Evolutionary conservation across 208 protist genomes (phyloP).

Genomic region (Acanthamoeba sp.): DNA sequence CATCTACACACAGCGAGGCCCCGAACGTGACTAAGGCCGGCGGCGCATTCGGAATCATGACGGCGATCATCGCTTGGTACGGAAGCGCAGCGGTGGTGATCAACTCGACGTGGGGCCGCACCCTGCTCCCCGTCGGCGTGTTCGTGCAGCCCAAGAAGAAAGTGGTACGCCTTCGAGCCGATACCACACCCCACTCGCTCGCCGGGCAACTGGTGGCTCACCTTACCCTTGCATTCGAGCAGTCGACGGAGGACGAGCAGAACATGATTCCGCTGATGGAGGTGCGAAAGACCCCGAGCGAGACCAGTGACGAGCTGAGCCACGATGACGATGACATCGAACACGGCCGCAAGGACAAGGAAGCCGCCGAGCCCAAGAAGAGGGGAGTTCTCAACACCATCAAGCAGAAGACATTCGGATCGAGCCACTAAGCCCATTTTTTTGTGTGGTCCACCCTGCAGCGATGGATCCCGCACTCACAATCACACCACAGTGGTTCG

Average conservation of each 20-base stretch:
- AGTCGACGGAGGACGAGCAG: neutral
- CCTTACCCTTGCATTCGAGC: too few species aligned
- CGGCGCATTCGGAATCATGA: conserved; percentile 31
- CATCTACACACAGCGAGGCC: neutral
- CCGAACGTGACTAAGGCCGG: conserved; percentile 44
- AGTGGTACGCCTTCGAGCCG: neutral
- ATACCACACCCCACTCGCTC: neutral
- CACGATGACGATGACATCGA: neutral
- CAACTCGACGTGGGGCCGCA: conserved; percentile 68
- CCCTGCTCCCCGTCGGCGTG: conserved; percentile 36
- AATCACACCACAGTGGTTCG: too few species aligned
- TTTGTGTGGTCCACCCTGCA: neutral
- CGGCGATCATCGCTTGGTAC: conserved; percentile 54
- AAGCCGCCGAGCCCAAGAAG: neutral
- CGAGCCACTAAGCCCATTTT: neutral
- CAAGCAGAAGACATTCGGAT: conserved; percentile 13
- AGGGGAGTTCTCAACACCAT: neutral
- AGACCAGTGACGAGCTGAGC: conserved; percentile 6
- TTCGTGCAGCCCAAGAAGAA: conserved; percentile 66
- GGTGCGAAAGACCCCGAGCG: neutral
- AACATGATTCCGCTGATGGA: neutral
- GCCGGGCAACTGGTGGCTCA: too few species aligned
- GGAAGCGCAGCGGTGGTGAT: conserved; percentile 36
- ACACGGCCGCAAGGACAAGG: neutral
- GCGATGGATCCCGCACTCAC: too few species aligned